A percentile compares a stretch with the other conserved stretches of the same genome.
phyloP scores from a whole-genome alignment of 1,284 basidiomycete species.

The Fomitopsis pinicola region DNA sequence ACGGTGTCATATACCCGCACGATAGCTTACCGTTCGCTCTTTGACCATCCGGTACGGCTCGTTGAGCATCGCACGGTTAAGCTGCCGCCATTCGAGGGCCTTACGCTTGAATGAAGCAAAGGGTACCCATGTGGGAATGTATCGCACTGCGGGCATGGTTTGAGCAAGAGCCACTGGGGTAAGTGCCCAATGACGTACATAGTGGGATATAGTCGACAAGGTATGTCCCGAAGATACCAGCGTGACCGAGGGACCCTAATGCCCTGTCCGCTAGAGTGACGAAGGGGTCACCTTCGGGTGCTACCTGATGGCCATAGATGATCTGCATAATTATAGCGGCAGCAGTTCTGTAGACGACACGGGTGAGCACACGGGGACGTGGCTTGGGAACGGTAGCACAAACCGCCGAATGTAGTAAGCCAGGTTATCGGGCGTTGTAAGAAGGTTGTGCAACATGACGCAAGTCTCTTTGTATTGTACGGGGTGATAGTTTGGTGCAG shows the following conservation, averaged over 20 bases:
- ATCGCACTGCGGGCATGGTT: slow-evolving; percentile 15
- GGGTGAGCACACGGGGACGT: neutral
- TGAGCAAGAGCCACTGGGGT: neutral
- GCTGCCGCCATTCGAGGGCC: slow-evolving; percentile 13
- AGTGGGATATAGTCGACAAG: slow-evolving; percentile 27
- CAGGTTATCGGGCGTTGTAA: slow-evolving; percentile 12
- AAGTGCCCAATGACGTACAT: slow-evolving; percentile 10
- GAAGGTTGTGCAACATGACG: slow-evolving; percentile 21
- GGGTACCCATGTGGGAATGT: slow-evolving; percentile 22
- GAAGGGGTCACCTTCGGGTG: slow-evolving; percentile 37
- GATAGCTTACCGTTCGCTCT: slow-evolving; percentile 16
- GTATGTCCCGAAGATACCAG: slow-evolving; percentile 25
- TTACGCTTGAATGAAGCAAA: slow-evolving; percentile 23
- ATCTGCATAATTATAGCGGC: slow-evolving; percentile 21
- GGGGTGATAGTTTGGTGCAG: slow-evolving; percentile 29
- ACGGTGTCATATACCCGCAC: neutral
- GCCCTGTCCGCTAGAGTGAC: slow-evolving; percentile 37
- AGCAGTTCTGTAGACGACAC: slow-evolving; percentile 11
- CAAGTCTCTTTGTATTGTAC: slow-evolving; percentile 36
- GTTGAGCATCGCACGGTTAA: slow-evolving; percentile 18
- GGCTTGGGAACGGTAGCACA: neutral
- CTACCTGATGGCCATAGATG: slow-evolving; percentile 24
- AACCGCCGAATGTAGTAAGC: slow-evolving; percentile 18
- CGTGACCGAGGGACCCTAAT: slow-evolving; percentile 18
- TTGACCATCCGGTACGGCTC: slow-evolving; percentile 22